These are phyloP conservation scores for Trichomonascaceae sp. DNA, from an alignment of 1,139 yeast species.

Conservation along the genomic window DNA sequence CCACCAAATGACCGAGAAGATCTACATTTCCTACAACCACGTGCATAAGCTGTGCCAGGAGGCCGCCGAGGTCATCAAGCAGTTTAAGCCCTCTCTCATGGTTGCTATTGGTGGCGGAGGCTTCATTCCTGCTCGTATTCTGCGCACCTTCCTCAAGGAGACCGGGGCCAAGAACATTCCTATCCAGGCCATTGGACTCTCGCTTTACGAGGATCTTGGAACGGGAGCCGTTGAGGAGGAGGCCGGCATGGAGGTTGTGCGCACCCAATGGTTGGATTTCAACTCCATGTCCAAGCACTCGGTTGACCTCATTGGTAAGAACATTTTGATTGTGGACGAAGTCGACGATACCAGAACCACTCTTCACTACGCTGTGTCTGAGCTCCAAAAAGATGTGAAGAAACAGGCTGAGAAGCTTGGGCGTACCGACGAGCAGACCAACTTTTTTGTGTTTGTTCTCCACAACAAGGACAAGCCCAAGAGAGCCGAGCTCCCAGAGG, in stretches of 20 bases:
- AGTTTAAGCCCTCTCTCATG: constrained; percentile 70
- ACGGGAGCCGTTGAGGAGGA: constrained; percentile 43
- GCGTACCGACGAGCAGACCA: constrained; percentile 43
- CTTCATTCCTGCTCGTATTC: constrained; percentile 89
- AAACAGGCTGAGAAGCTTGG: constrained; percentile 41
- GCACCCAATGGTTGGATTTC: constrained; percentile 95
- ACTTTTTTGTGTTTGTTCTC: constrained; percentile 78
- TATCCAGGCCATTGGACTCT: constrained; percentile 86
- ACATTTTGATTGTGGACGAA: constrained; percentile 76
- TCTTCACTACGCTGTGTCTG: constrained; percentile 79
- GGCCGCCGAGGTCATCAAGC: constrained; percentile 58
- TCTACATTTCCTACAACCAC: constrained; percentile 82
- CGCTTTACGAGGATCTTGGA: constrained; percentile 73
- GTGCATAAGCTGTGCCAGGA: constrained; percentile 89
- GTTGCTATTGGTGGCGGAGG: constrained; percentile 93
- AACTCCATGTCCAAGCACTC: constrained; percentile 43
- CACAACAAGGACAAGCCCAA: constrained; percentile 89
- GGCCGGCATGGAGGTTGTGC: constrained; percentile 73
- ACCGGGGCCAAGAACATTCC: constrained; percentile 82
- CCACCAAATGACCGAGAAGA: constrained; percentile 31
- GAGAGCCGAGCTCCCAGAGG: constrained; percentile 61
- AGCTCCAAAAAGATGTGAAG: constrained; percentile 70
- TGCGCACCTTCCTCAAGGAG: constrained; percentile 77
- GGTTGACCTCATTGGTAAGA: constrained; percentile 63
- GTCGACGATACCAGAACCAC: constrained; percentile 96